A percentile compares a stretch with the other conserved stretches of the same genome.
These are phyloP conservation scores for Rhinocladiella mackenziei DNA, from an alignment of 2,329 filamentous ascomycete species.

Conservation along the genomic window DNA sequence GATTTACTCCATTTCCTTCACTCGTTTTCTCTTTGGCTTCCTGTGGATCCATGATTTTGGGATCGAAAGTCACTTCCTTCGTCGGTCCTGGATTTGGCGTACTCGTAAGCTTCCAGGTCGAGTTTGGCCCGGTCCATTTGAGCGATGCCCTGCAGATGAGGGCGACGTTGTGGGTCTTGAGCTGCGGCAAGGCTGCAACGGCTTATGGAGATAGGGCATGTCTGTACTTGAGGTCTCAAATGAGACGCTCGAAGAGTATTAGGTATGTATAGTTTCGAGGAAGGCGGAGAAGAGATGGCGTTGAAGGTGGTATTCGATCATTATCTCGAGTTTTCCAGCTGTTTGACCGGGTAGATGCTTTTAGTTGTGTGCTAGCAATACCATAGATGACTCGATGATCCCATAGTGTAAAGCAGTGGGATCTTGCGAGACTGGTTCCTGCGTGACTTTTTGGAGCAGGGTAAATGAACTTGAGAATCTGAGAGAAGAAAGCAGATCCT, in stretches of 20 bases:
- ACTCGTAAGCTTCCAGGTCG: slow-evolving; percentile 62
- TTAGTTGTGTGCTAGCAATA: too few species aligned
- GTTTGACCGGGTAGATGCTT: too few species aligned
- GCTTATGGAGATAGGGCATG: slow-evolving; percentile 11
- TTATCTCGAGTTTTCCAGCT: too few species aligned
- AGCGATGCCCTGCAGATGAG: slow-evolving; percentile 19
- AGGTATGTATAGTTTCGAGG: slow-evolving; percentile 1
- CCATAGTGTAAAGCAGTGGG: too few species aligned
- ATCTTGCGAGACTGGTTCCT: too few species aligned
- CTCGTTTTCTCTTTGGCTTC: slow-evolving; percentile 47
- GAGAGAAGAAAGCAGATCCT: neutral
- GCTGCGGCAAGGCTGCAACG: slow-evolving; percentile 5
- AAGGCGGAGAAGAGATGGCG: neutral
- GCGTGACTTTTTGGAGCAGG: too few species aligned
- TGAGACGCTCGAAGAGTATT: neutral
- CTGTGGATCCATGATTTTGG: slow-evolving; percentile 64
- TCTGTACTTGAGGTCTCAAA: slow-evolving; percentile 1
- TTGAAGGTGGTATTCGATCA: neutral
- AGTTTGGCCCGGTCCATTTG: slow-evolving; percentile 56
- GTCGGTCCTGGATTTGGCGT: slow-evolving; percentile 64
- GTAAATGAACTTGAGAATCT: too few species aligned
- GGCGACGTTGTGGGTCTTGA: slow-evolving; percentile 17
- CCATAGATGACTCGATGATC: too few species aligned
- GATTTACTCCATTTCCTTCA: slow-evolving; percentile 43
- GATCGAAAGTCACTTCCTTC: slow-evolving; percentile 66